Base-by-base conservation (phyloP, 768 basidiomycete genomes). In the Tulasnella sp. region DNA sequence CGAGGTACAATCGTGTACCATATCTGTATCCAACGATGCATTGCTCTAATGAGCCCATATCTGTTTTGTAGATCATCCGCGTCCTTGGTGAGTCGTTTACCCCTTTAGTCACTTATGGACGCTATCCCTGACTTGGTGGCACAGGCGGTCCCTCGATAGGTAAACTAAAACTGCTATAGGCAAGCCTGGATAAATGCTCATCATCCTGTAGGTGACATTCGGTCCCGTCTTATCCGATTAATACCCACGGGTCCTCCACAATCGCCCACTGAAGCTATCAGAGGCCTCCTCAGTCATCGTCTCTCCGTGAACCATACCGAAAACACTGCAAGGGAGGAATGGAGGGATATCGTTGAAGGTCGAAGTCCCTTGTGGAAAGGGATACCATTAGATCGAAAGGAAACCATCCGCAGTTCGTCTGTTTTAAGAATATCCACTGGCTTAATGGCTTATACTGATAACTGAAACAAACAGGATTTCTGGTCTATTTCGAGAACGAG, bases 321-420 rank as follows among this genome's bases (percentile, higher is more conserved):
- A 64, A 77, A 78, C 32, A 82, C 84, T 61, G 90, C 89, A 21
- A 81, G 89, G 64, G 86, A 86, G n/a, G 80, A 90, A 64, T 98
- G 94, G 94, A 76, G 88, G 63, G 82, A 88, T 62, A 87, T 96
- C 58, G 87, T 96, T 10, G 94, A 97, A 73, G 94, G 94, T 0
- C 77, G 77, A 29, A 91, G 86, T 68, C 56, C 67, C 2, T 75
- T 95, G 2, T 98, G 94, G 94, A 68, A 73, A 4, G 89, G 87
- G 0, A 89, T 97, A 38, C 90, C 93, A 0, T 80, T 78, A 49
- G 94, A 96, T 68, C 80, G 90, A 64, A 92, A 93, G 70, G 94
- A 97, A 70, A 84, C 84, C 24, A 90, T 97, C 52, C 77, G 93
- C 70, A 88, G 92, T 89, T 72, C 44, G 69, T 64, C 1, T n/a